Percentiles rank a stretch among this genome's conserved stretches.
Evolutionary conservation across 306 rosid genomes (phyloP).

Genomic region (Fragaria ananassa): DNA sequence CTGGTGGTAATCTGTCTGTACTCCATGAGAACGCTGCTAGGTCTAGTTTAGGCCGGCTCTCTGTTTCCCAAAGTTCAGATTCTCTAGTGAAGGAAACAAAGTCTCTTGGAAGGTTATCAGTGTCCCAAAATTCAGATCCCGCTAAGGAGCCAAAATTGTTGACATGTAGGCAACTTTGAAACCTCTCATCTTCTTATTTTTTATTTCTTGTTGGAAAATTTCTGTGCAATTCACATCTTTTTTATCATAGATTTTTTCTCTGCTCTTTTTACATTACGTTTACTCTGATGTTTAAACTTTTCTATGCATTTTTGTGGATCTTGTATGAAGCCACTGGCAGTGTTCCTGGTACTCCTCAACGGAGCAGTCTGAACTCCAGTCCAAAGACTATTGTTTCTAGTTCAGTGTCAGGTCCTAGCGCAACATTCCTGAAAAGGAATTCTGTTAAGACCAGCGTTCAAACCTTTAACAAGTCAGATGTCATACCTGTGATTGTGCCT

Average conservation of each 20-base stretch:
- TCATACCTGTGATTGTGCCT: slow-evolving; percentile 87
- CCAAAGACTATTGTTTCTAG: slow-evolving; percentile 57
- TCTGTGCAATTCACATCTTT: slow-evolving; percentile 18
- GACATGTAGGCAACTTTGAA: slow-evolving; percentile 59
- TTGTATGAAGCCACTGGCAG: slow-evolving; percentile 82
- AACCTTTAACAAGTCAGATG: slow-evolving; percentile 61
- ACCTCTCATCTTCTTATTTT: neutral
- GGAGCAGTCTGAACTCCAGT: slow-evolving; percentile 59
- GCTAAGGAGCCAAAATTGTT: slow-evolving; percentile 70
- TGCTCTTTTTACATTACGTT: neutral
- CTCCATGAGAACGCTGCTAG: slow-evolving; percentile 63
- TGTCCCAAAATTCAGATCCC: slow-evolving; percentile 84
- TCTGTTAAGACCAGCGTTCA: slow-evolving; percentile 52
- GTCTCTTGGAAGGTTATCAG: slow-evolving; percentile 84
- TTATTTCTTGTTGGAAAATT: slow-evolving; percentile 20
- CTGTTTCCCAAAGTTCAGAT: slow-evolving; percentile 81
- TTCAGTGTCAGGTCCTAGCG: slow-evolving; percentile 53
- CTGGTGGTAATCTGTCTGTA: slow-evolving; percentile 60
- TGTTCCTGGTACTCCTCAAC: slow-evolving; percentile 90
- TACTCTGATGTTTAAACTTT: slow-evolving; percentile 24
- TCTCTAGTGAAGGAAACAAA: slow-evolving; percentile 72
- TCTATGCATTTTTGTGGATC: slow-evolving; percentile 33
- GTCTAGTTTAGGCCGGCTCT: slow-evolving; percentile 46
- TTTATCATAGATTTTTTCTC: neutral
- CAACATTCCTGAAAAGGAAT: slow-evolving; percentile 60